Evolutionary conservation across 345 rosid genomes (phyloP).

Genomic region (Brassica nigra): DNA sequence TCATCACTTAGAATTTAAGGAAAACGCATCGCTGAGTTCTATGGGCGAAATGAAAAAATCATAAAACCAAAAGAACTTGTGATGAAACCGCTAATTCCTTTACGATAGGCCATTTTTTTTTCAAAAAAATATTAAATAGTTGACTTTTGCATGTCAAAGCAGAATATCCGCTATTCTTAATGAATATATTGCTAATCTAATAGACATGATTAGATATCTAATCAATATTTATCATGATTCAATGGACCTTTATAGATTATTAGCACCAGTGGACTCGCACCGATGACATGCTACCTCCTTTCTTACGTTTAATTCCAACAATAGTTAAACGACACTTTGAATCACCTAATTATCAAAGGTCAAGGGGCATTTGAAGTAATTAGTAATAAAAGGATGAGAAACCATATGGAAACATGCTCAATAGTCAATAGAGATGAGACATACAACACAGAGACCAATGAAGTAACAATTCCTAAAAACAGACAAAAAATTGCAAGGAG

Average conservation of each 20-base stretch:
- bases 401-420: not conserved
- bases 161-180: conserved; percentile 29
- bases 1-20: not conserved
- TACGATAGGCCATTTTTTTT: conserved; percentile 20
- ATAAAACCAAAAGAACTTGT: not conserved
- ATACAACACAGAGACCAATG: not conserved
- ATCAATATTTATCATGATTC: conserved; percentile 23
- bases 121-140: not conserved
- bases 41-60: not conserved
- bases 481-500: conserved; percentile 5
- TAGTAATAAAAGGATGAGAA: conserved; percentile 11
- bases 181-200: conserved; percentile 27
- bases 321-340: not conserved
- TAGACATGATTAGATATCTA: conserved; percentile 30
- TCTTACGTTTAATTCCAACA: conserved; percentile 1
- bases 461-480: not conserved
- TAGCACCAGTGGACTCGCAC: conserved; percentile 8
- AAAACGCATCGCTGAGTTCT: not conserved
- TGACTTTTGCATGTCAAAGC: conserved; percentile 37
- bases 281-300: conserved; percentile 3
- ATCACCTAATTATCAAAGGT: not conserved
- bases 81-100: conserved; percentile 17
- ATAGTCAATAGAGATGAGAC: not conserved
- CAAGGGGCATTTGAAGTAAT: not conserved
- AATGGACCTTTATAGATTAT: conserved; percentile 12